phyloP scores from a whole-genome alignment of 768 basidiomycete genomes.

The Kondoa subrosea region DNA sequence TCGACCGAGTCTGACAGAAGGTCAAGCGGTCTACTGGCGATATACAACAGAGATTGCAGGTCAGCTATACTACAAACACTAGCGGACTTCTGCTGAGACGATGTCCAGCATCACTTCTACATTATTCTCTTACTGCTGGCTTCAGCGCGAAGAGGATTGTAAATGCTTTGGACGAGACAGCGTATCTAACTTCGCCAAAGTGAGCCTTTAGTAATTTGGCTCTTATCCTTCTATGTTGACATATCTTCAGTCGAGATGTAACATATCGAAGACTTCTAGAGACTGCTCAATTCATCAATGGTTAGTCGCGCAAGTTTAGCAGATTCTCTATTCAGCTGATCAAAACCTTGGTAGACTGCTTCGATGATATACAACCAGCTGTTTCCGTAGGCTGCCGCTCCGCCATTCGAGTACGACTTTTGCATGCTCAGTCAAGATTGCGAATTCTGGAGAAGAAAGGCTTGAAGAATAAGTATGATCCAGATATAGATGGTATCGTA shows the following conservation, averaged over 20 bases:
- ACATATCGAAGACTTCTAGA: slow-evolving; percentile 17
- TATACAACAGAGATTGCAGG: slow-evolving; percentile 29
- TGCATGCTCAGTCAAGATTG: slow-evolving; percentile 29
- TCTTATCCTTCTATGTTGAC: slow-evolving; percentile 26
- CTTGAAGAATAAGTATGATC: slow-evolving; percentile 26
- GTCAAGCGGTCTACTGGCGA: slow-evolving; percentile 32
- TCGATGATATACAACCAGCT: slow-evolving; percentile 30
- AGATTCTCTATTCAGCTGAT: not conserved
- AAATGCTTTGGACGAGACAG: slow-evolving; percentile 29
- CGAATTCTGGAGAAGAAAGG: slow-evolving; percentile 25
- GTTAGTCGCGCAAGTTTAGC: not conserved
- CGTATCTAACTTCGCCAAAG: slow-evolving; percentile 29
- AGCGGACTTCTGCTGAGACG: slow-evolving; percentile 7
- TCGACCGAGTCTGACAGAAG: slow-evolving; percentile 24
- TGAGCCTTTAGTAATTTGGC: slow-evolving; percentile 28
- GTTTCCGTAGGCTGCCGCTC: slow-evolving; percentile 29
- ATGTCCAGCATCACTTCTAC: not conserved
- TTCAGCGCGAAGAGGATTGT: slow-evolving; percentile 28
- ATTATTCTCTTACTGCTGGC: slow-evolving; percentile 20
- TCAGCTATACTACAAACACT: slow-evolving; percentile 29
- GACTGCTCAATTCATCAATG: not conserved
- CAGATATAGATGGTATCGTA: slow-evolving; percentile 27
- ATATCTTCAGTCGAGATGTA: slow-evolving; percentile 3
- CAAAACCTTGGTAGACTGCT: slow-evolving; percentile 10
- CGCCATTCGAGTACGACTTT: slow-evolving; percentile 29